Conservation (phyloP, 495 filamentous ascomycete genomes). For the Geoglossum glabrum region DNA sequence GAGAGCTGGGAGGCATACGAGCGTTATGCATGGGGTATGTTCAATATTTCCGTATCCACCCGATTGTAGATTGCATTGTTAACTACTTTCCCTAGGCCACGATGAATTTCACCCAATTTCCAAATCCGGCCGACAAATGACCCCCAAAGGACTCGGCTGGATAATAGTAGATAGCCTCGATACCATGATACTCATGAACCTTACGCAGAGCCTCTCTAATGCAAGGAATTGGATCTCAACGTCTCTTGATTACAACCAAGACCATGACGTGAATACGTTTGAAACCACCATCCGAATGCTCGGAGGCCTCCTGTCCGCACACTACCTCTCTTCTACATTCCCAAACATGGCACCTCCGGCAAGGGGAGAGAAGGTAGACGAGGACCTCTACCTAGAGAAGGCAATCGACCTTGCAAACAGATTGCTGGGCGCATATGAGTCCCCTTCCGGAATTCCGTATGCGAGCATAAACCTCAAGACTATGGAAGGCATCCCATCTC, state of each 20-base stretch:
- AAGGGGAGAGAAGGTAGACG: conserved; percentile 49
- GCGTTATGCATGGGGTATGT: conserved; percentile 81
- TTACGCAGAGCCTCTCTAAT: conserved; percentile 66
- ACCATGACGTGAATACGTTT: conserved; percentile 93
- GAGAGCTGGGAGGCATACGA: conserved; percentile 87
- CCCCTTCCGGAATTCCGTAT: conserved; percentile 66
- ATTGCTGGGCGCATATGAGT: conserved; percentile 71
- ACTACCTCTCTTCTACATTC: conserved; percentile 66
- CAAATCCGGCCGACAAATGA: conserved; percentile 67
- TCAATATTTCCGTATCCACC: background rate
- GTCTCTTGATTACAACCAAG: conserved; percentile 63
- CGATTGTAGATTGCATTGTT: background rate
- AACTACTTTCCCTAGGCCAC: conserved; percentile 31
- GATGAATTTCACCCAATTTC: conserved; percentile 73
- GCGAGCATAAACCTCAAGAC: conserved; percentile 76
- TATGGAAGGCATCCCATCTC: conserved; percentile 50
- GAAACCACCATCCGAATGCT: conserved; percentile 98
- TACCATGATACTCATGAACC: conserved; percentile 95
- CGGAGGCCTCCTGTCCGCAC: conserved; percentile 80
- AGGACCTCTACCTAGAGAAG: conserved; percentile 91
- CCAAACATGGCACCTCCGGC: conserved; percentile 42
- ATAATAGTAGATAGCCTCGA: conserved; percentile 94
- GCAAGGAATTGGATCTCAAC: conserved; percentile 83
- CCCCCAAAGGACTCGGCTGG: conserved; percentile 72
- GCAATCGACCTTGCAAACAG: conserved; percentile 82